These are phyloP conservation scores for Haberlea rhodopensis DNA, from an alignment of 257 asterid species.

Conservation along the genomic window DNA sequence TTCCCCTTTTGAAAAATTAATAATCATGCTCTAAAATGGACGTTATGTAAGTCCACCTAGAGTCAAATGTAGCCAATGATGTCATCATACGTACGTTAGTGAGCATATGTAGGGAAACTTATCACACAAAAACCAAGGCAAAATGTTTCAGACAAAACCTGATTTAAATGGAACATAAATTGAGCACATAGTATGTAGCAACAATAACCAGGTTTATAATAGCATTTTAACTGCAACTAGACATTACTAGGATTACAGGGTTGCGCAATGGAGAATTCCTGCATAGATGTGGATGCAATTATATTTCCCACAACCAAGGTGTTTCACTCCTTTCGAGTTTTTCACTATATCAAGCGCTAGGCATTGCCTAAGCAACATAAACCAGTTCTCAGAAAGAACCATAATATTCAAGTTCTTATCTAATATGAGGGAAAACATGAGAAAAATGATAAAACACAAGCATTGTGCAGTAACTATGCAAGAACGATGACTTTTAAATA, in stretches of 20 bases:
- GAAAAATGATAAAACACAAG: conserved; percentile 1
- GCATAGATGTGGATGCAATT: too few relatives aligned
- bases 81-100: too few relatives aligned
- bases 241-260: background rate
- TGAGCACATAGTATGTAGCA: background rate
- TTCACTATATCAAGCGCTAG: background rate
- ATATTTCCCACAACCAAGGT: background rate
- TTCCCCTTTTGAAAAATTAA: too few relatives aligned
- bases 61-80: too few relatives aligned
- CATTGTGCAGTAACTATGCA: background rate
- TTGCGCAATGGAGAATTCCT: background rate
- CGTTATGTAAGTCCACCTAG: too few relatives aligned
- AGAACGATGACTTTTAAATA: background rate
- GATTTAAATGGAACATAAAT: background rate
- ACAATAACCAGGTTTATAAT: background rate
- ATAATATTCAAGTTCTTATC: background rate
- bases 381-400: background rate
- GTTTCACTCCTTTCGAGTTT: background rate
- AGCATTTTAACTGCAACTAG: background rate
- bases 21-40: too few relatives aligned
- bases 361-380: conserved; percentile 1
- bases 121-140: background rate
- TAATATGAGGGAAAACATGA: background rate
- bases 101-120: too few relatives aligned
- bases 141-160: background rate